Evolutionary conservation across 2,329 filamentous ascomycete species (phyloP).

Genomic region (Exophiala oligosperma): DNA sequence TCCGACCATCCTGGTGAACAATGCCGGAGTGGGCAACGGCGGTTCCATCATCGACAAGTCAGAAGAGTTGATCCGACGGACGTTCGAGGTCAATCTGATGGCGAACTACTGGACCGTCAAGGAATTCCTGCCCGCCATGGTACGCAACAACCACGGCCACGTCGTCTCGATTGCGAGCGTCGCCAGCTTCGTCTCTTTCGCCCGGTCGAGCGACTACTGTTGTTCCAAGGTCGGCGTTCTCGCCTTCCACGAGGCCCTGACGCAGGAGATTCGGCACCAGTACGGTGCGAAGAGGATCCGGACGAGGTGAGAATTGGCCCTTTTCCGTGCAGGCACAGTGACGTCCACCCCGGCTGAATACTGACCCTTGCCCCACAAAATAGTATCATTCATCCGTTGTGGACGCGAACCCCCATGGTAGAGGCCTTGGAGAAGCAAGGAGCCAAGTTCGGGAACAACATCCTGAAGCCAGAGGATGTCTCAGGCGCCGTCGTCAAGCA

Average conservation of each 20-base stretch:
- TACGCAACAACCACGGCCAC: conserved; percentile 66
- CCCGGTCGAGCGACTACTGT: conserved; percentile 66
- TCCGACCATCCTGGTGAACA: conserved; percentile 51
- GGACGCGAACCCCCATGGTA: conserved; percentile 8
- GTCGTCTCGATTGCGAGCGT: conserved; percentile 68
- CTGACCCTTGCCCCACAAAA: background rate
- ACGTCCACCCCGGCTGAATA: no score
- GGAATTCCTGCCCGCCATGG: conserved; percentile 67
- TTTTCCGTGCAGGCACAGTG: conserved; percentile 55
- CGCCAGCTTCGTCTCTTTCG: conserved; percentile 60
- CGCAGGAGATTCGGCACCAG: background rate
- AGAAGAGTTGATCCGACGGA: conserved; percentile 46
- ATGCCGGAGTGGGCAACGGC: conserved; percentile 50
- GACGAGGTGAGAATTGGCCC: conserved; percentile 41
- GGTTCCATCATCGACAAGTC: conserved; percentile 46
- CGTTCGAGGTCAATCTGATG: conserved; percentile 70
- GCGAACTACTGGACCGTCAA: conserved; percentile 65
- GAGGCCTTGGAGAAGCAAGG: conserved; percentile 54
- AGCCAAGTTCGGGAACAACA: conserved; percentile 51
- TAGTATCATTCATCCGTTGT: conserved; percentile 13
- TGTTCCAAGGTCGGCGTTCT: conserved; percentile 66
- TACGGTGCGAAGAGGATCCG: conserved; percentile 3
- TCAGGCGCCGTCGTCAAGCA: conserved; percentile 62
- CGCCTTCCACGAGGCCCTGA: conserved; percentile 63
- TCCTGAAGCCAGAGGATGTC: conserved; percentile 45